phyloP scores from a whole-genome alignment of 2,329 filamentous ascomycete genomes.

The Penicillium sp. region DNA sequence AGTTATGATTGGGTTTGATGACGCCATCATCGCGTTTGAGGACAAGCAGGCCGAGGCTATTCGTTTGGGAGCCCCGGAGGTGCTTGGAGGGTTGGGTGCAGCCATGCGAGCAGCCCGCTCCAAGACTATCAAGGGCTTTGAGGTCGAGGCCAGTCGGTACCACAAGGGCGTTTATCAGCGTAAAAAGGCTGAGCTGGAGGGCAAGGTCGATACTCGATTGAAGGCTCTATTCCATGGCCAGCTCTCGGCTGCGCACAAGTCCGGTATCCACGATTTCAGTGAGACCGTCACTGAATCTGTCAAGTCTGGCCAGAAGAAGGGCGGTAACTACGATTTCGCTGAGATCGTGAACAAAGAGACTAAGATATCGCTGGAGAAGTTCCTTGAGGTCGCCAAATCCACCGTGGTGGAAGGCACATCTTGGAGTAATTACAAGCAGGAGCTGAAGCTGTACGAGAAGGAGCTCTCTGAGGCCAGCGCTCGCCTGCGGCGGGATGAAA shows the following conservation, averaged over 20 bases:
- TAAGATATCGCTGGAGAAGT: slow-evolving; percentile 70
- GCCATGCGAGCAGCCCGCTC: slow-evolving; percentile 71
- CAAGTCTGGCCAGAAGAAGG: slow-evolving; percentile 90
- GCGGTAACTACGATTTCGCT: slow-evolving; percentile 88
- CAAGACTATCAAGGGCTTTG: slow-evolving; percentile 79
- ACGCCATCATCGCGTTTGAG: slow-evolving; percentile 78
- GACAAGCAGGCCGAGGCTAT: slow-evolving; percentile 76
- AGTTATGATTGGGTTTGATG: slow-evolving; percentile 80
- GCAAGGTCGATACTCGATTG: slow-evolving; percentile 82
- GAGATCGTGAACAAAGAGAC: slow-evolving; percentile 88
- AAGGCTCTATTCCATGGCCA: slow-evolving; percentile 90
- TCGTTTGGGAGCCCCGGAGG: slow-evolving; percentile 69
- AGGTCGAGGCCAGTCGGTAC: slow-evolving; percentile 86
- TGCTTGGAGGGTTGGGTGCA: slow-evolving; percentile 73
- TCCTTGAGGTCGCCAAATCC: slow-evolving; percentile 72
- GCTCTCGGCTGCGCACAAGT: slow-evolving; percentile 83
- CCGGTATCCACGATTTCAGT: slow-evolving; percentile 78
- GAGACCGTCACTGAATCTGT: slow-evolving; percentile 85
- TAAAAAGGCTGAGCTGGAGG: slow-evolving; percentile 81
- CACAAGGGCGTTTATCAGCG: slow-evolving; percentile 92
- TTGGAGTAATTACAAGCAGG: slow-evolving; percentile 86
- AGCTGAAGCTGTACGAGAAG: slow-evolving; percentile 78
- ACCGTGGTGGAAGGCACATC: slow-evolving; percentile 74
- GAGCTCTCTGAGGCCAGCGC: slow-evolving; percentile 87
- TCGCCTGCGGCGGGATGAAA: slow-evolving; percentile 87